Evolutionary conservation across 2,329 filamentous ascomycete genomes (phyloP).

Genomic region (Hymenoscyphus fraxineus): DNA sequence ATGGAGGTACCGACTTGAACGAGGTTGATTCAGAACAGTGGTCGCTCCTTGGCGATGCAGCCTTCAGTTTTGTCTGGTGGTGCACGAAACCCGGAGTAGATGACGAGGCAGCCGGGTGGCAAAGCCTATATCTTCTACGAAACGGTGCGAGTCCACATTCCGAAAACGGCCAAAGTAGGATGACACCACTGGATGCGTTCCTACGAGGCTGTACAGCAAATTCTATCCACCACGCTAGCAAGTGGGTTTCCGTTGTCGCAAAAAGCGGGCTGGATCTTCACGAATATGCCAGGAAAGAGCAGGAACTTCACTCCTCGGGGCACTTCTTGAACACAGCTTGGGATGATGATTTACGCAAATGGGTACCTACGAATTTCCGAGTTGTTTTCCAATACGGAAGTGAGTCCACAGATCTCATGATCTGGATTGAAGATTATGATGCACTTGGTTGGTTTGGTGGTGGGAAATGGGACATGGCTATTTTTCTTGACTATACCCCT

Average conservation of each 20-base stretch:
- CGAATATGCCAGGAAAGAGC: slow-evolving; percentile 12
- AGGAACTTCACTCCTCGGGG: slow-evolving; percentile 4
- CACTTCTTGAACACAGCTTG: slow-evolving; percentile 12
- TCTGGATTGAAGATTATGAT: slow-evolving; percentile 21
- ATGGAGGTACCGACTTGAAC: slow-evolving; percentile 8
- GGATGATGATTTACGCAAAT: slow-evolving; percentile 16
- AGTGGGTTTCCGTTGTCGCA: slow-evolving; percentile 12
- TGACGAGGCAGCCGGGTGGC: slow-evolving; percentile 11
- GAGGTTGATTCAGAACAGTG: slow-evolving; percentile 16
- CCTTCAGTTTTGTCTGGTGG: slow-evolving; percentile 17
- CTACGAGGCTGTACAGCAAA: slow-evolving; percentile 14
- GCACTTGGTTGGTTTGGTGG: slow-evolving; percentile 17
- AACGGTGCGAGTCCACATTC: slow-evolving; percentile 13
- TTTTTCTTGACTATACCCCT: not conserved
- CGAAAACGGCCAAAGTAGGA: slow-evolving; percentile 2
- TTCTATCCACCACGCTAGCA: slow-evolving; percentile 12
- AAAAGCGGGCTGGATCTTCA: slow-evolving; percentile 13
- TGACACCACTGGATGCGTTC: slow-evolving; percentile 17
- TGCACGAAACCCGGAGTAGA: slow-evolving; percentile 8
- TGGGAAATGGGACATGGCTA: slow-evolving; percentile 11
- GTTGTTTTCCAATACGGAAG: slow-evolving; percentile 15
- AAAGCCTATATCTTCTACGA: slow-evolving; percentile 14
- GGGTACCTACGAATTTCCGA: slow-evolving; percentile 14
- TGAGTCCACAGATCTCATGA: slow-evolving; percentile 6
- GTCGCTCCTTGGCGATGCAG: slow-evolving; percentile 14